Conservation (phyloP, 768 basidiomycete genomes). For the Suillus discolor region DNA sequence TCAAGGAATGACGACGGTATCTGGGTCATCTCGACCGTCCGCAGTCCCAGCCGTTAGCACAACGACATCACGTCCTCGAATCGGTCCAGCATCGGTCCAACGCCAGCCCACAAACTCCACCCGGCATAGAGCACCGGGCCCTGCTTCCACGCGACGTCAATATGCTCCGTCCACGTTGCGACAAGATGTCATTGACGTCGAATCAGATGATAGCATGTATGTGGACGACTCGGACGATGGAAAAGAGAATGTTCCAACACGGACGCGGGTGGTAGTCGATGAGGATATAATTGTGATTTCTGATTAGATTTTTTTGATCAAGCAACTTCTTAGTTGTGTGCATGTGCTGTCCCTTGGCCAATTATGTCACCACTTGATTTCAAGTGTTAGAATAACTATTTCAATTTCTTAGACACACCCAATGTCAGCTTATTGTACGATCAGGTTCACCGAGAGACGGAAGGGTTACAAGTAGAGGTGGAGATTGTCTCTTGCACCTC, state of each 20-base stretch:
- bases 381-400: neutral
- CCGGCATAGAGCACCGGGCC: neutral
- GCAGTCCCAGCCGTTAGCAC: neutral
- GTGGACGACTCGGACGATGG: conserved; percentile 40
- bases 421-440: neutral
- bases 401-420: neutral
- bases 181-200: conserved; percentile 42
- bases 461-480: neutral
- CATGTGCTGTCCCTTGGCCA: neutral
- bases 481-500: neutral
- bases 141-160: neutral
- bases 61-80: neutral
- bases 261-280: conserved; percentile 40
- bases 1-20: neutral
- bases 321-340: neutral
- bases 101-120: neutral
- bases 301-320: conserved; percentile 15
- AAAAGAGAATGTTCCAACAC: conserved; percentile 64
- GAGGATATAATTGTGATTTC: conserved; percentile 58
- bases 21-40: neutral
- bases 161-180: neutral
- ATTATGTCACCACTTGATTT: neutral
- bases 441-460: neutral
- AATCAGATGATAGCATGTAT: conserved; percentile 41
- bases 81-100: neutral